Base-by-base conservation (phyloP, 1,284 basidiomycete genomes). In the Microbotryum violaceum region DNA sequence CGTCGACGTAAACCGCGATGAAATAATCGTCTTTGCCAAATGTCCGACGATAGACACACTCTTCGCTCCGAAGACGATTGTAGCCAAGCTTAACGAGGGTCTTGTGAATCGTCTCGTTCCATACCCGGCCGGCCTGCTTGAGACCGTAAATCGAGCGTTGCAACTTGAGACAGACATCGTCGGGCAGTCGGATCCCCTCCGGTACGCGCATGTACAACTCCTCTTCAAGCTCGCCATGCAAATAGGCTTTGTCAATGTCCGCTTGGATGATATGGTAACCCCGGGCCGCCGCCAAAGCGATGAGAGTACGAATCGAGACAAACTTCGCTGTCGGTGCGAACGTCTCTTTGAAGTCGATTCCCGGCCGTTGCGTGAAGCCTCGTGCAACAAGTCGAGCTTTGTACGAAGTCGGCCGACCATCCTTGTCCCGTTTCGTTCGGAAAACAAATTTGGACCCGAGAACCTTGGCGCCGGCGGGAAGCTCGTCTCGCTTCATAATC, bases 281-380 rank as follows among this genome's bases (percentile, higher is more conserved):
- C 29, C 74, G 52, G 4, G 56, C 20, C 3, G 78, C 74, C 6
- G 77, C 77, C 0, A 79, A 57, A 0, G 77, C 72, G 1, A 80
- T 69, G 3, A 80, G 55, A 1, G 74, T 58, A 0, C 75, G 65
- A 18, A 79, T 71, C 0, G 76, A 74, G 0, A 73, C 57, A 4
- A 77, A 70, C 18, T 73, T 70, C 6, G 75, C 75, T 0, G 79
- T 73, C 0, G 78, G 79, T 1, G 77, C 70, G 57, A 73, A 79
- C 0, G 76, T 79, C 42, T 80, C 71, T 23, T 75, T 73, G 63
- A 77, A 81, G 61, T 82, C 76, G 1, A 78, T 54, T 0, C 79
- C 76, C 3, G 70, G 70, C 0, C 71, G 61, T 65, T 82, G 81
- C 0, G 70, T 70, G 71, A 78, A 81, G 3, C 80, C 80, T 50